phyloP scores from a whole-genome alignment of 1,284 basidiomycete genomes.

The Kalmanozyma brasiliensis region DNA sequence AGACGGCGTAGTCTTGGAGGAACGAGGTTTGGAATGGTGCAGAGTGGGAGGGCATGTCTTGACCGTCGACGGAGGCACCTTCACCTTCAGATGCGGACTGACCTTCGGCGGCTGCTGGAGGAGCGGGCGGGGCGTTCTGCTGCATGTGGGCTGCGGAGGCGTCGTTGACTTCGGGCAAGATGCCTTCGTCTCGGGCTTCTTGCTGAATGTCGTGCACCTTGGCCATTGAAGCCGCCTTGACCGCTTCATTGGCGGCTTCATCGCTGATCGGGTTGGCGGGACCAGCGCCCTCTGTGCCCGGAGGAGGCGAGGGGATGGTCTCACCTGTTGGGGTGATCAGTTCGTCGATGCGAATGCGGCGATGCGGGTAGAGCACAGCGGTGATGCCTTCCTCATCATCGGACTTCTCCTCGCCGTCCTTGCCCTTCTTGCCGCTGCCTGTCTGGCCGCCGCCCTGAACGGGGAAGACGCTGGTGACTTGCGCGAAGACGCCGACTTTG shows the following conservation, averaged over 20 bases:
- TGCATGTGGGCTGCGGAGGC: constrained; percentile 33
- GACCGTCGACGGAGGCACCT: constrained; percentile 9
- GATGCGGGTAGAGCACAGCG: constrained; percentile 93
- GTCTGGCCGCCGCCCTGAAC: constrained; percentile 50
- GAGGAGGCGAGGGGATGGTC: constrained; percentile 49
- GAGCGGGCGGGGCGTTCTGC: constrained; percentile 25
- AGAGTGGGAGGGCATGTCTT: constrained; percentile 55
- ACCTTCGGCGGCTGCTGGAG: constrained; percentile 20
- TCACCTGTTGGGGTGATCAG: constrained; percentile 70
- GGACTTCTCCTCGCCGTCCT: constrained; percentile 77
- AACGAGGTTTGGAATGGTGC: constrained; percentile 84
- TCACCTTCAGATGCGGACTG: constrained; percentile 6
- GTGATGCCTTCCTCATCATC: constrained; percentile 84
- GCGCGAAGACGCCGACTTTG: constrained; percentile 93
- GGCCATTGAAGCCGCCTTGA: constrained; percentile 36
- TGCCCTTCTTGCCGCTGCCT: constrained; percentile 68
- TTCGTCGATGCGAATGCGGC: constrained; percentile 89
- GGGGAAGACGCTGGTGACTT: constrained; percentile 92
- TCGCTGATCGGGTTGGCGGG: constrained; percentile 51
- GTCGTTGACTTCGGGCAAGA: constrained; percentile 49
- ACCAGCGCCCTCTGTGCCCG: constrained; percentile 47
- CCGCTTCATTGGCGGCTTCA: constrained; percentile 48
- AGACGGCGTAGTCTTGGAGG: constrained; percentile 87
- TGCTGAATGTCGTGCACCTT: constrained; percentile 55
- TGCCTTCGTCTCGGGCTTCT: constrained; percentile 43